Conservation (phyloP, 2,329 filamentous ascomycete genomes). For the Drechmeria coniospora region DNA sequence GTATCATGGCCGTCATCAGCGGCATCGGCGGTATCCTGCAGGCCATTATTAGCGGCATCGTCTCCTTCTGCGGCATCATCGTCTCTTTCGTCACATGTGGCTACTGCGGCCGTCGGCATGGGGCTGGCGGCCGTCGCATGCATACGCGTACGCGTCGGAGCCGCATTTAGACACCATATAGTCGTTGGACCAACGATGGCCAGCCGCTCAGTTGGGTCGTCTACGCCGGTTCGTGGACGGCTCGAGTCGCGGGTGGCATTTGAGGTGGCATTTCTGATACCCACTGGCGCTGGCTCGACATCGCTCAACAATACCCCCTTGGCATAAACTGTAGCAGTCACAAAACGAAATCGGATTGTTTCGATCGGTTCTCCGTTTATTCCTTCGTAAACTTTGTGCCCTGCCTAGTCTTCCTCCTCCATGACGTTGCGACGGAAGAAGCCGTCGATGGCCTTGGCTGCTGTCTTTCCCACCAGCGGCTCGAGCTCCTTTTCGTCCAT, state of each 20-base stretch:
- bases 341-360: too few species aligned
- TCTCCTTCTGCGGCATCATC: slow-evolving; percentile 49
- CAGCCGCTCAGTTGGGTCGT: too few species aligned
- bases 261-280: too few species aligned
- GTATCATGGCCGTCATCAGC: slow-evolving; percentile 53
- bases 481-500: slow-evolving; percentile 61
- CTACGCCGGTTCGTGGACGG: too few species aligned
- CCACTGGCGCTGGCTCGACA: neutral
- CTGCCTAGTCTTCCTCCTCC: slow-evolving; percentile 27
- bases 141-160: slow-evolving; percentile 9
- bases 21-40: slow-evolving; percentile 49
- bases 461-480: slow-evolving; percentile 60
- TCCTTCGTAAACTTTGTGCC: neutral
- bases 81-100: slow-evolving; percentile 49
- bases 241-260: too few species aligned
- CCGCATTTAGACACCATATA: too few species aligned
- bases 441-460: slow-evolving; percentile 53
- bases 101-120: slow-evolving; percentile 13
- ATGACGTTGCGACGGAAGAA: slow-evolving; percentile 63
- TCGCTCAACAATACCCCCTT: slow-evolving; percentile 3
- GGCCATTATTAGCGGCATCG: slow-evolving; percentile 52
- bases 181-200: too few species aligned
- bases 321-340: neutral
- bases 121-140: slow-evolving; percentile 6
- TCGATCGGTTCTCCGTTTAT: too few species aligned